Evolutionary conservation across 257 asterid species (phyloP), one percentile per base, ranked within the genome.

Genomic region (Anisodus acutangulus): DNA sequence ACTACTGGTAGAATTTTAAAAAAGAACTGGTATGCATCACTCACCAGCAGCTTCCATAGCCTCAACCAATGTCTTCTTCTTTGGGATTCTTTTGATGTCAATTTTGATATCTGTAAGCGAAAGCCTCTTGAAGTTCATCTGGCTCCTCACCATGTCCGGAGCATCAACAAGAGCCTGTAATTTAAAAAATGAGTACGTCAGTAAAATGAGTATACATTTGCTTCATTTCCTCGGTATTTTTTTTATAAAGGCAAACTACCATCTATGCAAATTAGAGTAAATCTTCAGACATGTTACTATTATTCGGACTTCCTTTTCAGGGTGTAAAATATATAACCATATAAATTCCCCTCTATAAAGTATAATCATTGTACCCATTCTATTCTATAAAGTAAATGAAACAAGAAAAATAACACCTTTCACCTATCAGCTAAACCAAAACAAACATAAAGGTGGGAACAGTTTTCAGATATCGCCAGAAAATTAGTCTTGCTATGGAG

Each of bases 41-140:
- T 16, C 16, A 93, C 99, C 98, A 69, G 95, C 99, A 87, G 95
- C 98, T 64, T 96, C 98, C 97, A 96, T 91, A 10, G 98, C 99
- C 71, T 92, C 97, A 16, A 96, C n/a, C 83, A 96, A 92, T n/a
- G 90, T 86, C 85, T 94, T 96, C 93, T 96, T 96, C 83, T 93
- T 94, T 0, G 99, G 98, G 22, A 85, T 88, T 83, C 98, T 91
- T 60, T 93, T 93, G 88, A 94, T 95, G 83, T 95, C 99, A 54
- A 94, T 93, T 87, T 90, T 95, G 84, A 94, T 91, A 81, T 96
- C 98, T 0, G 99, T 96, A 9, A 94, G 95, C 3, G 97, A 87
- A 31, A 96, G 97, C 81, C 99, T 92, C 93, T 96, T 96, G 89
- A 96, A 96, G 87, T 96, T 96, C 87, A 94, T 93, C 88, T 94